A percentile compares a stretch with the other conserved stretches of the same genome.
Evolutionary conservation across 129 eudicot genomes (phyloP).

Genomic region (Silybum marianum): DNA sequence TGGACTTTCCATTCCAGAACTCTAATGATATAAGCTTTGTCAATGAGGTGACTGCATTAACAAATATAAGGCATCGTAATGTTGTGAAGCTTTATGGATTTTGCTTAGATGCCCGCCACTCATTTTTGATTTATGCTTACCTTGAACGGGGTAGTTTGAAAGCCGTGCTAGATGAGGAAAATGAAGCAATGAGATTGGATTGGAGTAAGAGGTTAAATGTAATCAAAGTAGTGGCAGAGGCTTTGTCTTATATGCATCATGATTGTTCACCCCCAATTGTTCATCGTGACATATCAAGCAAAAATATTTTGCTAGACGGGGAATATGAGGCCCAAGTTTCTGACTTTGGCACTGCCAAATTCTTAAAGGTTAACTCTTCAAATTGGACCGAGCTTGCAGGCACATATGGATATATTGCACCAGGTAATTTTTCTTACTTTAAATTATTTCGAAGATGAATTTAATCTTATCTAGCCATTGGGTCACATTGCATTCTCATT

Average conservation of each 20-base stretch:
- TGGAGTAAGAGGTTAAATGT: conserved; percentile 37
- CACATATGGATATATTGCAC: conserved; percentile 42
- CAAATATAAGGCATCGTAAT: conserved; percentile 28
- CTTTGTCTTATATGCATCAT: conserved; percentile 47
- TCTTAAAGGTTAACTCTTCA: conserved; percentile 22
- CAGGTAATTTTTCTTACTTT: conserved; percentile 15
- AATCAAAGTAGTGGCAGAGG: conserved; percentile 37
- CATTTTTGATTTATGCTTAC: conserved; percentile 25
- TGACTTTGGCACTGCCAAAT: conserved; percentile 37
- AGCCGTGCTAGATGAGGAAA: neutral
- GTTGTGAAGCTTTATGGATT: conserved; percentile 33
- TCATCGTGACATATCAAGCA: conserved; percentile 44
- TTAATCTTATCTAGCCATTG: neutral
- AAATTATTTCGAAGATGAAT: too few relatives aligned
- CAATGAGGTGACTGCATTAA: conserved; percentile 18
- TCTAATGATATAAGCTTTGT: neutral
- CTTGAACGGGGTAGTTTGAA: conserved; percentile 21
- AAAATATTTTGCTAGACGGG: conserved; percentile 32
- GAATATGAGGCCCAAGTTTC: conserved; percentile 35
- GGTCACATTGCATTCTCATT: neutral
- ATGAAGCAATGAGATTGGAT: neutral
- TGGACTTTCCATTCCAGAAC: neutral
- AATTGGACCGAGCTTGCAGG: conserved; percentile 33
- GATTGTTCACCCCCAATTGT: conserved; percentile 38
- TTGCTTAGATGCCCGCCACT: conserved; percentile 18